Evolutionary conservation across 441 rosid genomes (phyloP), one percentile per base, ranked within the genome.

Genomic region (Bruguiera hainesii): DNA sequence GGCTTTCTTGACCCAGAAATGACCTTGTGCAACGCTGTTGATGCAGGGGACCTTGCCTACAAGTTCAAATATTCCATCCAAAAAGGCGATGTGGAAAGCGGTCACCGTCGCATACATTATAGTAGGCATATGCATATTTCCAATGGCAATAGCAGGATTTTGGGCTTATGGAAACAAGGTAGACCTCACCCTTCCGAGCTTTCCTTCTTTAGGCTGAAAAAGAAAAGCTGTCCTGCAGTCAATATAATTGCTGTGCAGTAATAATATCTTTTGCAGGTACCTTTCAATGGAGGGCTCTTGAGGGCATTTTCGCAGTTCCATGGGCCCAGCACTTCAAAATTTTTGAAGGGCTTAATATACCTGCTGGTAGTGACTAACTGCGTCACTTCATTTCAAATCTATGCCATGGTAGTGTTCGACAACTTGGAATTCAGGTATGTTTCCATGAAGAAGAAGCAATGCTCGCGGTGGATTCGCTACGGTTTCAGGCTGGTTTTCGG

Each of bases 151-250:
- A 1, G 74, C 48, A 33, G 88, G 86, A 39, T 87, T 78, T 63
- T 81, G 89, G 92, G 86, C 83, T 35, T 79, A 80, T 21, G 92
- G 92, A 60, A 78, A 78, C 71, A 64, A 77, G 74, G 85, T 86
- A 73, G 35, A 25, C 28, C 52, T 13, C 19, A 10, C n/a, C 5
- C 19, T 2, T 55, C 25, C 46, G 13, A 10, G 46, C 16, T 39
- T 18, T 13, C 16, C 48, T 42, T 13, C 48, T 37, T 37, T 37
- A 2, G 46, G 13, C 46, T 0, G 10, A 10, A 10, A 37, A 2
- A 37, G 3, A 1, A 37, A 37, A 37, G 39, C 39, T 3, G 46
- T 37, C 15, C 46, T 11, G 11, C 46, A 1, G 15, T 13, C 48
- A 13, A 13, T 42, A 13, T 4, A 42, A 42, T 13, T 42, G 48